A percentile compares a stretch with the other conserved stretches of the same genome.
Conservation (phyloP, 306 rosid genomes). For the Luffa aegyptiaca region DNA sequence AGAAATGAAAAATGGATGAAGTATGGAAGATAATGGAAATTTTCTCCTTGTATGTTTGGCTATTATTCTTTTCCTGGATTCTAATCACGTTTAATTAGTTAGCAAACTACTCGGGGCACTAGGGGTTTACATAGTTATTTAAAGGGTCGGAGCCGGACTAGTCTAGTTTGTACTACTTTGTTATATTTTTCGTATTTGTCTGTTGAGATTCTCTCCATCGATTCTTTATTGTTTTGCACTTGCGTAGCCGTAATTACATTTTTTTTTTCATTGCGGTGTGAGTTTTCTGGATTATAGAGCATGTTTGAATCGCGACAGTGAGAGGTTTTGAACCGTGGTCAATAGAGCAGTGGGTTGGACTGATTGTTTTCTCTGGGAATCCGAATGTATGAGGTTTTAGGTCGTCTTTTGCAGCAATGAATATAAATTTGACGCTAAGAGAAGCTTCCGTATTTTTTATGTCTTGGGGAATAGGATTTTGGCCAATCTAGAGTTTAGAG, state of each 20-base stretch:
- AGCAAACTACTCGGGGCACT: background rate
- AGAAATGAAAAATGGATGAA: background rate
- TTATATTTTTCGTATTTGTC: background rate
- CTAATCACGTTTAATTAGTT: background rate
- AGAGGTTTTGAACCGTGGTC: slow-evolving; percentile 1
- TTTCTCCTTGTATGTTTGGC: background rate
- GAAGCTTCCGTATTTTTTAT: background rate
- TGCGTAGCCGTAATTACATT: background rate
- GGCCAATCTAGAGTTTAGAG: background rate
- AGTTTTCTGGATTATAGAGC: background rate
- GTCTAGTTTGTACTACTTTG: background rate
- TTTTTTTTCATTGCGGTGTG: background rate
- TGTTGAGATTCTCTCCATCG: background rate
- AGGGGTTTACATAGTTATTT: background rate
- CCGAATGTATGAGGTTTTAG: background rate
- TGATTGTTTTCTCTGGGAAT: background rate
- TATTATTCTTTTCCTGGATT: background rate
- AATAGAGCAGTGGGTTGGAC: background rate
- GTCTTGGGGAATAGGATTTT: background rate
- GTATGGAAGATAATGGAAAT: background rate
- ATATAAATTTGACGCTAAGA: background rate
- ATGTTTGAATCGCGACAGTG: slow-evolving; percentile 1
- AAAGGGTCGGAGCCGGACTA: background rate
- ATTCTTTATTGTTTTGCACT: background rate
- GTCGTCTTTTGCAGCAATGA: background rate